These are phyloP conservation scores for Zalaria obscura DNA, from an alignment of 2,329 filamentous ascomycete species.

Conservation along the genomic window DNA sequence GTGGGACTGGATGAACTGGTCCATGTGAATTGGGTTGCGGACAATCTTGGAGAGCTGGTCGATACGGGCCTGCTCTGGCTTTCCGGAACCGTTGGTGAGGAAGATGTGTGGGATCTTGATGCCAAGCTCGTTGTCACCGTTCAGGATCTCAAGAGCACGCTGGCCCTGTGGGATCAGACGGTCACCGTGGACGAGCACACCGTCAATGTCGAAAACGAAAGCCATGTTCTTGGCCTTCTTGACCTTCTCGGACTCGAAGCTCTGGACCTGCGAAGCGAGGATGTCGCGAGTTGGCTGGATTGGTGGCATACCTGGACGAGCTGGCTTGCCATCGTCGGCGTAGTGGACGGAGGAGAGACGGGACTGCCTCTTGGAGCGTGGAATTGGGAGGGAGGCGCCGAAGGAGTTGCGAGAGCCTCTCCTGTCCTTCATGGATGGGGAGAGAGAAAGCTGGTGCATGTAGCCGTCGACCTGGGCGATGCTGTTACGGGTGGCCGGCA, in stretches of 20 bases:
- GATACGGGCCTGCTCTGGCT: conserved; percentile 50
- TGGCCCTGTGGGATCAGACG: conserved; percentile 54
- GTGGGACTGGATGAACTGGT: conserved; percentile 67
- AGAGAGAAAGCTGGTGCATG: conserved; percentile 59
- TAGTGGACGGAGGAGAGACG: conserved; percentile 49
- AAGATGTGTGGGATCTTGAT: conserved; percentile 68
- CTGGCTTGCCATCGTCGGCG: conserved; percentile 27
- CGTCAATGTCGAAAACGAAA: conserved; percentile 67
- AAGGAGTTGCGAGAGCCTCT: conserved; percentile 63
- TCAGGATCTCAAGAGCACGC: conserved; percentile 54
- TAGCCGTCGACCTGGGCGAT: conserved; percentile 53
- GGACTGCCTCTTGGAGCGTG: conserved; percentile 53
- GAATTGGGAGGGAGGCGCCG: conserved; percentile 58
- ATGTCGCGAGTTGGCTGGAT: conserved; percentile 52
- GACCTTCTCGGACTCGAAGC: conserved; percentile 51
- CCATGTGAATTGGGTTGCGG: conserved; percentile 48
- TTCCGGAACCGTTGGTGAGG: conserved; percentile 61
- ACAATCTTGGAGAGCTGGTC: conserved; percentile 55
- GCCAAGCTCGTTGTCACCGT: conserved; percentile 62
- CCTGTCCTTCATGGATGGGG: conserved; percentile 53
- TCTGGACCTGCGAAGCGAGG: conserved; percentile 56
- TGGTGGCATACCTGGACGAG: conserved; percentile 42
- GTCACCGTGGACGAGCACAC: conserved; percentile 61
- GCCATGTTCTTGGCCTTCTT: conserved; percentile 63
- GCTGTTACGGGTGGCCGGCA: conserved; percentile 53